Evolutionary conservation across 2,329 filamentous ascomycete species (phyloP), one percentile per base, ranked within the genome.

Genomic region (Aspergillus novofumigatus): DNA sequence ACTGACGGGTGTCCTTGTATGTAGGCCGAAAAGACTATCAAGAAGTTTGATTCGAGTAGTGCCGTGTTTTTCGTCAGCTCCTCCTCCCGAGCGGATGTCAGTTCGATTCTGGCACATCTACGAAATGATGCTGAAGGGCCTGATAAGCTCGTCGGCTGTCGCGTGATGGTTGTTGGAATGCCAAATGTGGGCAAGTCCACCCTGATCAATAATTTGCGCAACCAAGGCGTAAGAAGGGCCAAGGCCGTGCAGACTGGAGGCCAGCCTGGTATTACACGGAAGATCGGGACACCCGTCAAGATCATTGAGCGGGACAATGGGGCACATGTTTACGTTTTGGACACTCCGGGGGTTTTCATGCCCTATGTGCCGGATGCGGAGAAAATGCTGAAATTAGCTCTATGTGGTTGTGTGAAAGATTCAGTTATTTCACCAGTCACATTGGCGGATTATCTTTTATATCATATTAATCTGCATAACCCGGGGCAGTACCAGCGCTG

Each of bases 121-220:
- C 66, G 65, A 56, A 55, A 64, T 20, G 67, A 72, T 54, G 67
- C 67, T 17, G 60, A 62, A 47, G 68, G 64, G 35, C 66, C 72
- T 45, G 71, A 73, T 57, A 67, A 83, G 23, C 77, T 97, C n/a
- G 87, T 90, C 7, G 92, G 92, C n/a, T 83, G 91, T 64, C 85
- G 92, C 51, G 84, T 92, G 56, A 83, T 99, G 72, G 85, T 97
- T 0, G 92, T 97, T 14, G 94, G 94, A 55, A 97, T 99, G 92
- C 94, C 94, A 38, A 99, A 99, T 70, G 91, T 96, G 0, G 94
- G 94, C 38, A 99, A 99, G 76, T 96, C 91, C 49, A 92, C 92
- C 1, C 80, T 99, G n/a, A 84, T 99, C 45, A 99, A 99, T 73
- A 84, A 87, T 17, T 82, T 97, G 51, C 87, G 94, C 21, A 83